Evolutionary conservation across 768 basidiomycete genomes (phyloP).

Genomic region (Hygrocybe coccinea): DNA sequence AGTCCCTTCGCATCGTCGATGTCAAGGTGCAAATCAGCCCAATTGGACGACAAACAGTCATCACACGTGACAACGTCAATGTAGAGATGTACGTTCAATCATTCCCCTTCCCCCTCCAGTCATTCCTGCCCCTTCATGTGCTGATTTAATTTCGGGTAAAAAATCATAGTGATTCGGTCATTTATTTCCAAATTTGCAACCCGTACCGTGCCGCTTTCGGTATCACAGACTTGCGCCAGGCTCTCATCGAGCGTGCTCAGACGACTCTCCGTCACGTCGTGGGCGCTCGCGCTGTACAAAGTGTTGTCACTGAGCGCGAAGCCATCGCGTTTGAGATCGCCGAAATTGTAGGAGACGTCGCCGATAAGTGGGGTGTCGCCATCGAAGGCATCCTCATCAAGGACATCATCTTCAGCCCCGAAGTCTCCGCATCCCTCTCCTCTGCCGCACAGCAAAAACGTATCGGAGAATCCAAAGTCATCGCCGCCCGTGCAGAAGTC

Average conservation of each 20-base stretch:
- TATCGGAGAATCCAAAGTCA: slow-evolving; percentile 94
- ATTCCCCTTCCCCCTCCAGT: slow-evolving; percentile 2
- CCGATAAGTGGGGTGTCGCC: slow-evolving; percentile 94
- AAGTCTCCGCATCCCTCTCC: slow-evolving; percentile 86
- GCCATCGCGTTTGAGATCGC: slow-evolving; percentile 96
- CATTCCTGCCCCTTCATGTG: not conserved
- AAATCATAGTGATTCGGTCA: slow-evolving; percentile 80
- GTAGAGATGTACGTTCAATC: slow-evolving; percentile 72
- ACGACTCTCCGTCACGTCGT: slow-evolving; percentile 98
- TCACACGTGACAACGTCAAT: slow-evolving; percentile 95
- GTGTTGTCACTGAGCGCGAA: slow-evolving; percentile 94
- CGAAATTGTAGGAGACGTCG: slow-evolving; percentile 88
- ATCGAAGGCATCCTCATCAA: slow-evolving; percentile 96
- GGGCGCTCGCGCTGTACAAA: slow-evolving; percentile 91
- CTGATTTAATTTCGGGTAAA: slow-evolving; percentile 7
- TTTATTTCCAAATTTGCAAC: slow-evolving; percentile 85
- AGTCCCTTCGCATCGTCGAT: slow-evolving; percentile 79
- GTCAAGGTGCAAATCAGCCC: slow-evolving; percentile 94
- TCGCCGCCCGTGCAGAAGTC: slow-evolving; percentile 93
- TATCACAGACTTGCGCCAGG: slow-evolving; percentile 83
- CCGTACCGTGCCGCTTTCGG: slow-evolving; percentile 95
- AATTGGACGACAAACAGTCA: slow-evolving; percentile 83
- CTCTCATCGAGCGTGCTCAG: slow-evolving; percentile 80
- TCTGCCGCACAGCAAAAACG: slow-evolving; percentile 97
- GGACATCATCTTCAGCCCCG: slow-evolving; percentile 88